phyloP scores from a whole-genome alignment of 2,329 filamentous ascomycete genomes.

The Paecilomyces sp. region DNA sequence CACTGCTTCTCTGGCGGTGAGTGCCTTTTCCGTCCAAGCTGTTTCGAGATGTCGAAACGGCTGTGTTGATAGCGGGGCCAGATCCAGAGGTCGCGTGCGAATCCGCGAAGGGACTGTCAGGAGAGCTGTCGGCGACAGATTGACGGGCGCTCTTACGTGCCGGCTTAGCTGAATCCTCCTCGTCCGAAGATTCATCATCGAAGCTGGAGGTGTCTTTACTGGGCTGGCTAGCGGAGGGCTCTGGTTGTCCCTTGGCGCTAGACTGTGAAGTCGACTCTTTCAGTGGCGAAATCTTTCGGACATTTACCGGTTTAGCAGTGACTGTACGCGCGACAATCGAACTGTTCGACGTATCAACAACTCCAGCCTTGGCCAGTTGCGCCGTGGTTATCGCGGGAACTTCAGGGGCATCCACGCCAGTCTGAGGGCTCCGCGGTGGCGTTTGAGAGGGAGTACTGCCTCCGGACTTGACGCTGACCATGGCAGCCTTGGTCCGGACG shows the following conservation, averaged over 20 bases:
- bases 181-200: slow-evolving; percentile 25
- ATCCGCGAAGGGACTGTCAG: neutral
- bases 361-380: slow-evolving; percentile 32
- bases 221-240: slow-evolving; percentile 12
- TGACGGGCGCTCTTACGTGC: neutral
- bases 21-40: neutral
- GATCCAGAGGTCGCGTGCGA: neutral
- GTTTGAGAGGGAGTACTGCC: slow-evolving; percentile 45
- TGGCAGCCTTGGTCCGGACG: slow-evolving; percentile 78
- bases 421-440: slow-evolving; percentile 32
- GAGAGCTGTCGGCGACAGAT: neutral
- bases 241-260: slow-evolving; percentile 6
- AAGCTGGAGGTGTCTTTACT: slow-evolving; percentile 22
- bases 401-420: slow-evolving; percentile 51
- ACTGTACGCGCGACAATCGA: slow-evolving; percentile 39
- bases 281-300: slow-evolving; percentile 28
- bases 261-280: slow-evolving; percentile 20
- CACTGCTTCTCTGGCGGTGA: neutral
- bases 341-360: slow-evolving; percentile 24
- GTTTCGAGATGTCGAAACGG: neutral
- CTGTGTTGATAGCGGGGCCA: neutral
- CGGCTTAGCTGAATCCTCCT: slow-evolving; percentile 11
- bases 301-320: slow-evolving; percentile 38
- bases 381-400: slow-evolving; percentile 61
- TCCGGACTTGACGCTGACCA: slow-evolving; percentile 82